These are phyloP conservation scores for Lipomyces lipofer DNA, from an alignment of 805 yeast genomes.

Conservation along the genomic window DNA sequence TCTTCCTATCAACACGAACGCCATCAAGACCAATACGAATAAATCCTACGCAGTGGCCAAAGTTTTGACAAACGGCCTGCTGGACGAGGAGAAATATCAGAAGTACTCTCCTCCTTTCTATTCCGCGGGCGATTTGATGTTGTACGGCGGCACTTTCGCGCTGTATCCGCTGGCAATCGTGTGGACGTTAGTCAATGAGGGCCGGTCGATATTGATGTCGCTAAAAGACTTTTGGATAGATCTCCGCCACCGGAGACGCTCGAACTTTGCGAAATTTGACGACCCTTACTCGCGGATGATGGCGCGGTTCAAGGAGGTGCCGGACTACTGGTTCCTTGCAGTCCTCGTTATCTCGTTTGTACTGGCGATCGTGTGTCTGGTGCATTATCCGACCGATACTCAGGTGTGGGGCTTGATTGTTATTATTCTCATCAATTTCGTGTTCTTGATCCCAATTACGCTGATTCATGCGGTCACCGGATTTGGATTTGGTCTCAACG, in stretches of 20 bases:
- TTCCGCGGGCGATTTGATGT: slow-evolving; percentile 52
- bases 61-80: slow-evolving; percentile 47
- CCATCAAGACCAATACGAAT: slow-evolving; percentile 37
- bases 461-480: slow-evolving; percentile 62
- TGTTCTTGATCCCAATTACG: slow-evolving; percentile 62
- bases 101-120: slow-evolving; percentile 61
- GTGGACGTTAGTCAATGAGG: slow-evolving; percentile 49
- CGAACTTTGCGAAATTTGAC: neutral
- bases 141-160: slow-evolving; percentile 54
- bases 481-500: slow-evolving; percentile 45
- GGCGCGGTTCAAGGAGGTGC: slow-evolving; percentile 62
- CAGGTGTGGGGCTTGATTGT: slow-evolving; percentile 65
- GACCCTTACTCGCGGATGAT: slow-evolving; percentile 51
- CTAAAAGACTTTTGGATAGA: neutral
- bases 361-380: slow-evolving; percentile 38
- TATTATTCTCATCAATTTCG: slow-evolving; percentile 53
- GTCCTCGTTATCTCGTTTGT: slow-evolving; percentile 47
- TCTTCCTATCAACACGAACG: slow-evolving; percentile 49
- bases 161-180: slow-evolving; percentile 54
- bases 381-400: slow-evolving; percentile 49
- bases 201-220: slow-evolving; percentile 6
- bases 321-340: slow-evolving; percentile 67
- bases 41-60: slow-evolving; percentile 49
- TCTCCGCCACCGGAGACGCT: neutral
- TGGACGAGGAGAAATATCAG: slow-evolving; percentile 51